A percentile compares a stretch with the other conserved stretches of the same genome.
These are phyloP conservation scores for Aurantiochytrium sp. DNA, from an alignment of 108 stramenopile genomes.

Conservation along the genomic window DNA sequence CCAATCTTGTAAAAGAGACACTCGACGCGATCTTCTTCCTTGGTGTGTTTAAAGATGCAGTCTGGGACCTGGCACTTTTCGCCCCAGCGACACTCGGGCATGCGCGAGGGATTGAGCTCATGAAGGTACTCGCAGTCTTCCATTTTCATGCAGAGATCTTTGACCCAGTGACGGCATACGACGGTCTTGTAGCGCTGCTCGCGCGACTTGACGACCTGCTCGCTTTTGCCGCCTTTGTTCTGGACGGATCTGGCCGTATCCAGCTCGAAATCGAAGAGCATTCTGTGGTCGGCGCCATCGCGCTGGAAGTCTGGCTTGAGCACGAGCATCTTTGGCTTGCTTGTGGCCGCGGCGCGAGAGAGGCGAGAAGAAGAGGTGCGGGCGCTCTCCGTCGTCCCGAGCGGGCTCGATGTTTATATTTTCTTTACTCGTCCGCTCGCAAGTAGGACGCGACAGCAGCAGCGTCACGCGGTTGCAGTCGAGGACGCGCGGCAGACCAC, in stretches of 20 bases:
- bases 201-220: neutral
- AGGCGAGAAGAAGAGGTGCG: too few species aligned
- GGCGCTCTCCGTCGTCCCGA: too few species aligned
- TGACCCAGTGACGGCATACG: constrained; percentile 13
- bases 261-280: constrained; percentile 13
- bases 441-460: too few species aligned
- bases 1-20: constrained; percentile 4
- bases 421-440: too few species aligned
- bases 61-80: constrained; percentile 14
- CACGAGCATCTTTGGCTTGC: neutral
- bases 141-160: constrained; percentile 5
- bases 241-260: neutral
- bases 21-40: constrained; percentile 1
- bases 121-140: constrained; percentile 9
- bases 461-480: too few species aligned
- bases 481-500: too few species aligned
- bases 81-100: constrained; percentile 6
- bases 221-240: neutral
- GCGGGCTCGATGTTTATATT: too few species aligned
- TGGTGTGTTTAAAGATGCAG: constrained; percentile 11
- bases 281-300: constrained; percentile 3
- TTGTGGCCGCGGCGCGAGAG: too few species aligned
- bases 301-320: constrained; percentile 8
- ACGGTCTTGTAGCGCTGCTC: constrained; percentile 1
- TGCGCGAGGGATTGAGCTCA: neutral